phyloP scores from a whole-genome alignment of 495 filamentous ascomycete genomes.

The Pseudoneurospora amorphoporcata region DNA sequence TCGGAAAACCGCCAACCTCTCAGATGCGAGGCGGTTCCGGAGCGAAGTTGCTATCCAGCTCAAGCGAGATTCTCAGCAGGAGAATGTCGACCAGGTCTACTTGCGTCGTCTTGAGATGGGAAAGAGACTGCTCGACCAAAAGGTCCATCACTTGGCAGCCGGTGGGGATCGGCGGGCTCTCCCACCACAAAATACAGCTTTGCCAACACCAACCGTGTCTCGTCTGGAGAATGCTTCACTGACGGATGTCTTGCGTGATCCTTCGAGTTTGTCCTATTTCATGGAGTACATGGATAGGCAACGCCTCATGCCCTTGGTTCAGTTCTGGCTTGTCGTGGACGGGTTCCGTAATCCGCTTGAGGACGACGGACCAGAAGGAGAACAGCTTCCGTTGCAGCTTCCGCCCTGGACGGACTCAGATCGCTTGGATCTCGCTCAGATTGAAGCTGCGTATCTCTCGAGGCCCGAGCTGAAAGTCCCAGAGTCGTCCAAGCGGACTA shows the following conservation, averaged over 20 bases:
- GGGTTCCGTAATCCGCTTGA: slow-evolving; percentile 94
- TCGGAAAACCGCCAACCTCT: slow-evolving; percentile 79
- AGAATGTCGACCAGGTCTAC: slow-evolving; percentile 74
- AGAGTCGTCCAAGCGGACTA: slow-evolving; percentile 52
- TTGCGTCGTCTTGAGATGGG: slow-evolving; percentile 82
- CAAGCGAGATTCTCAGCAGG: slow-evolving; percentile 70
- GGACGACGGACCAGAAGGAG: slow-evolving; percentile 66
- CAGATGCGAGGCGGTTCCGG: slow-evolving; percentile 82
- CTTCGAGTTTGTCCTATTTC: slow-evolving; percentile 88
- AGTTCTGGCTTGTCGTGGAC: slow-evolving; percentile 98
- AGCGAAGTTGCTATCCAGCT: slow-evolving; percentile 90
- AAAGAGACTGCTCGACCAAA: slow-evolving; percentile 81
- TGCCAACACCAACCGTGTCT: slow-evolving; percentile 36
- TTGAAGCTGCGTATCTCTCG: slow-evolving; percentile 80
- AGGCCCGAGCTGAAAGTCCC: slow-evolving; percentile 72
- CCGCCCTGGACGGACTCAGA: slow-evolving; percentile 75
- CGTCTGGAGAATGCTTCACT: slow-evolving; percentile 61
- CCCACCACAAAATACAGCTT: slow-evolving; percentile 15
- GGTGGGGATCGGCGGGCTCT: slow-evolving; percentile 43
- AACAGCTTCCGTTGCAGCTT: slow-evolving; percentile 48
- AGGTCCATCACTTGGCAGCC: slow-evolving; percentile 69
- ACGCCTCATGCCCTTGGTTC: slow-evolving; percentile 75
- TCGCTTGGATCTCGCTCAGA: slow-evolving; percentile 75
- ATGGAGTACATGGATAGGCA: slow-evolving; percentile 99
- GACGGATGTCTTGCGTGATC: slow-evolving; percentile 72